Base-by-base conservation (phyloP, 305 asterid genomes). In the Fraxinus angustifolia region DNA sequence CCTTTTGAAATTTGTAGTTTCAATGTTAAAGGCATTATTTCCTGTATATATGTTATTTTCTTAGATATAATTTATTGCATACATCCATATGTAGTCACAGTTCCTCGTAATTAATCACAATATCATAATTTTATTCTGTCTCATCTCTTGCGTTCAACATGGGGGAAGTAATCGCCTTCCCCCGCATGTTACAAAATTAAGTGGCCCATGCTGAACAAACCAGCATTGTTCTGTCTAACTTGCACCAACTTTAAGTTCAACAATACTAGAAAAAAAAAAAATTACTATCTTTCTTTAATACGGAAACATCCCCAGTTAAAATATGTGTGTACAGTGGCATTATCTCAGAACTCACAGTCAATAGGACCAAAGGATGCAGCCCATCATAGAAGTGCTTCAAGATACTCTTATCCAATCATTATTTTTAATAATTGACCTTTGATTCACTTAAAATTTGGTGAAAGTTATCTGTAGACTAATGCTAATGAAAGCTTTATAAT, bases 381-480 rank as follows among this genome's bases (percentile, higher is more conserved):
- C 12, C 12, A 60, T 60, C 70, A 6, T 17, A 11, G 17, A 74
- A 35, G 4, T 36, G 17, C 78, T 11, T 42, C 35, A 23, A 40
- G 62, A 38, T 42, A 75, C 31, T 48, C 40, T 10, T 26, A 79
- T 10, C 45, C 36, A 68, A 30, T 68, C 67, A 76, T 70, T 30
- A 77, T 76, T 10, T 21, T 76, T 35, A 17, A 53, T 83, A 68
- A 26, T 38, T 56, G 74, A 50, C 42, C 68, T 79, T 35, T 45
- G 45, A 72, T 28, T 38, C 11, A 31, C 62, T 10, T 38, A 76
- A 77, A 26, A 72, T 83, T 80, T 71, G 81, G 56, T 76, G n/a
- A 45, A 45, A 10, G 34, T 40, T 8, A 17, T 74, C 8, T 77
- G 12, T 23, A 21, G 2, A 11, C 33, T 56, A 56, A 65, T 10